A percentile compares a stretch with the other conserved stretches of the same genome.
These are phyloP conservation scores for Debaryomyces coudertii DNA, from an alignment of 1,139 yeast genomes.

Conservation along the genomic window DNA sequence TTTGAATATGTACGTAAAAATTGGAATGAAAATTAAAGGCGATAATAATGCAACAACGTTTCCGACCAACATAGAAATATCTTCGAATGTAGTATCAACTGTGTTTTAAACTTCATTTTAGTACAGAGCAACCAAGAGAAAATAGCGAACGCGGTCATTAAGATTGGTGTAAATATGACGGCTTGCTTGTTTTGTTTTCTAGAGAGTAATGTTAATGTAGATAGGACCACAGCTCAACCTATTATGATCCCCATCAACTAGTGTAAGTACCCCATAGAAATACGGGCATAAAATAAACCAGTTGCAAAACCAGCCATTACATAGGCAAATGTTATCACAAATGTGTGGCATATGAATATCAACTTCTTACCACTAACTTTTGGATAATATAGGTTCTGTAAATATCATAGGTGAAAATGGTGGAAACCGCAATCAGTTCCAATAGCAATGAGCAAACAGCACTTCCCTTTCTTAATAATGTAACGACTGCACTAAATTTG, in stretches of 20 bases:
- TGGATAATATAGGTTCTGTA: slow-evolving; percentile 34
- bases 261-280: slow-evolving; percentile 83
- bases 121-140: slow-evolving; percentile 70
- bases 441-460: slow-evolving; percentile 77
- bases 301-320: slow-evolving; percentile 76
- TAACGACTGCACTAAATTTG: slow-evolving; percentile 85
- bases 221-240: slow-evolving; percentile 83
- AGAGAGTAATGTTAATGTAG: slow-evolving; percentile 72
- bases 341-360: slow-evolving; percentile 29
- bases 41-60: slow-evolving; percentile 79
- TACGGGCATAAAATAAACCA: slow-evolving; percentile 79
- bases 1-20: slow-evolving; percentile 63
- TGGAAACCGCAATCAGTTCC: slow-evolving; percentile 42
- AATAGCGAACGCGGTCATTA: slow-evolving; percentile 64
- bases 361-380: slow-evolving; percentile 33
- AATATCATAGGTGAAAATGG: slow-evolving; percentile 37
- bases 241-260: slow-evolving; percentile 88
- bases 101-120: slow-evolving; percentile 55
- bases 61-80: slow-evolving; percentile 84
- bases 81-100: slow-evolving; percentile 69
- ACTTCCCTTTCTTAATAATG: slow-evolving; percentile 83
- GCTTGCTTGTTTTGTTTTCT: slow-evolving; percentile 64
- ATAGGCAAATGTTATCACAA: slow-evolving; percentile 27
- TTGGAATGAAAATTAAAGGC: slow-evolving; percentile 70
- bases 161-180: slow-evolving; percentile 61